Percentiles rank a stretch among this genome's conserved stretches.
These are phyloP conservation scores for Lipomyces yamanashiensis DNA, from an alignment of 805 yeast species.

Conservation along the genomic window DNA sequence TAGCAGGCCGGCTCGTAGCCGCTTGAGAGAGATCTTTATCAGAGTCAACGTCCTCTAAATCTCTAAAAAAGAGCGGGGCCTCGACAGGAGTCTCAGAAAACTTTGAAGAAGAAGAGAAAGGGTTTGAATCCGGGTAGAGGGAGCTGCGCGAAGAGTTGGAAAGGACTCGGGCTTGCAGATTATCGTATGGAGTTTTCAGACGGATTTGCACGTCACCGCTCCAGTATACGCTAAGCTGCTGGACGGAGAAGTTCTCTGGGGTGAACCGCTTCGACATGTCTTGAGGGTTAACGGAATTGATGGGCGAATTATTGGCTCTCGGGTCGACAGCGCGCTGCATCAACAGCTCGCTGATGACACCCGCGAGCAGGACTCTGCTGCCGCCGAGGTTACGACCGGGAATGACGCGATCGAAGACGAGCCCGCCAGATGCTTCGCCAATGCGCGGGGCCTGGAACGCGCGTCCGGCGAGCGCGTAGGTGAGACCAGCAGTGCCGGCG, in stretches of 20 bases:
- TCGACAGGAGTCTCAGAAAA: too few relatives aligned
- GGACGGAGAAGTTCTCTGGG: conserved; percentile 6
- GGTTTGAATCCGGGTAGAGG: neutral
- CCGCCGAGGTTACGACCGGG: conserved; percentile 20
- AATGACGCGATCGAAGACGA: conserved; percentile 6
- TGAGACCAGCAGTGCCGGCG: conserved; percentile 18
- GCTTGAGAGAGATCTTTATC: neutral
- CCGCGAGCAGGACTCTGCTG: conserved; percentile 10
- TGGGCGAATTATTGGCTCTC: neutral
- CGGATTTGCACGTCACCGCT: conserved; percentile 11
- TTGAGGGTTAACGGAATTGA: neutral
- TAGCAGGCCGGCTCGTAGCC: too few relatives aligned
- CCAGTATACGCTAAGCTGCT: conserved; percentile 2
- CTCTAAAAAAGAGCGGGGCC: neutral
- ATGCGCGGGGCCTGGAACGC: conserved; percentile 10
- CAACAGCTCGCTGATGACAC: neutral
- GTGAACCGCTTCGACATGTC: neutral
- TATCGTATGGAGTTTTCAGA: conserved; percentile 9
- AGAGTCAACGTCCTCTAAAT: too few relatives aligned
- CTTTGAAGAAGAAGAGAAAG: neutral
- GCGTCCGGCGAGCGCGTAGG: conserved; percentile 17
- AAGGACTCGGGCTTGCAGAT: neutral
- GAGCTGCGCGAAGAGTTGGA: neutral
- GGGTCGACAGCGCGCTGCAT: too few relatives aligned
- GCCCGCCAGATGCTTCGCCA: neutral